Evolutionary conservation across 176 grass and related monocot species (phyloP).

Genomic region (Aegilops umbellulata): DNA sequence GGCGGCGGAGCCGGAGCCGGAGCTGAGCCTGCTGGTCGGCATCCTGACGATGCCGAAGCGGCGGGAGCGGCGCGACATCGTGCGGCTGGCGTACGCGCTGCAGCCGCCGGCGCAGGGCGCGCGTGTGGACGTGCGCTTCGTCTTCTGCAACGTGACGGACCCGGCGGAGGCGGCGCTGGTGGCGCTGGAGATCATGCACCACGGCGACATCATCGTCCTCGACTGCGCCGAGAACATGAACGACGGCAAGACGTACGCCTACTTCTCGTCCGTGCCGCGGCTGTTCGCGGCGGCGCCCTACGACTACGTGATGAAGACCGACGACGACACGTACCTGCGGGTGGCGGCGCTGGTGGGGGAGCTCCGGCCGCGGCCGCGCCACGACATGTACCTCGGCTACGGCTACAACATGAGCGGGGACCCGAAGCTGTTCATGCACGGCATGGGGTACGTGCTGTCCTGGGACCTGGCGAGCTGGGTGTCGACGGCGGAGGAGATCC

Average conservation of each 20-base stretch:
- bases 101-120: constrained; percentile 19
- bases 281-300: constrained; percentile 15
- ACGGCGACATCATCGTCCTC: constrained; percentile 59
- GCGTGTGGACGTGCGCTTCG: constrained; percentile 68
- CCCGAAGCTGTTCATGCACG: constrained; percentile 71
- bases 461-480: constrained; percentile 74
- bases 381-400: constrained; percentile 65
- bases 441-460: constrained; percentile 81
- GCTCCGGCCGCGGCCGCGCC: constrained; percentile 33
- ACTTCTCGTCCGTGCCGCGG: constrained; percentile 42
- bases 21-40: constrained; percentile 63
- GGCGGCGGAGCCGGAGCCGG: background rate
- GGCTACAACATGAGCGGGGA: constrained; percentile 50
- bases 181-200: constrained; percentile 36
- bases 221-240: constrained; percentile 80
- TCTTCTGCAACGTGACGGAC: constrained; percentile 66
- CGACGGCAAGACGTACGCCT: constrained; percentile 77
- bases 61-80: constrained; percentile 59
- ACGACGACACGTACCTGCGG: constrained; percentile 75
- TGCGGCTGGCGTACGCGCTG: constrained; percentile 66
- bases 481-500: constrained; percentile 36
- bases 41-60: constrained; percentile 46
- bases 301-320: constrained; percentile 77
- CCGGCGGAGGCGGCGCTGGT: constrained; percentile 49
- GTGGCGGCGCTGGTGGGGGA: constrained; percentile 29